Conservation (phyloP, 73 alveolate species). For the Symbiodinium natans region DNA sequence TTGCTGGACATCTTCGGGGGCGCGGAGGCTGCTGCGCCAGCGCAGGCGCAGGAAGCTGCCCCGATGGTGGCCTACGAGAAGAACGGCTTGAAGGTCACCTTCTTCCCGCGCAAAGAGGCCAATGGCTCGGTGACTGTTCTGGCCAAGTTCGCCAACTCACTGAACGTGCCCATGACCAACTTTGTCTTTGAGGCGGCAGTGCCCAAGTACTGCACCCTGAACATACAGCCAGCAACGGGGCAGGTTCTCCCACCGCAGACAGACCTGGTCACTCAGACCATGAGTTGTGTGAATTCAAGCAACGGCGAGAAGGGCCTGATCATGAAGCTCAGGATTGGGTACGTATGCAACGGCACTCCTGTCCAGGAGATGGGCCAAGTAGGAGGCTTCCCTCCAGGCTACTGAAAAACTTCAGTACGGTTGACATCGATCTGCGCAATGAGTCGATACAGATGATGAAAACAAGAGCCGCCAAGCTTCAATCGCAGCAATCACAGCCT, state of each 20-base stretch:
- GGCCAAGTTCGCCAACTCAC: conserved; percentile 60
- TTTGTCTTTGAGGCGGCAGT: conserved; percentile 78
- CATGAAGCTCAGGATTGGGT: conserved; percentile 84
- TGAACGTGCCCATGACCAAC: conserved; percentile 90
- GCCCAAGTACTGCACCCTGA: conserved; percentile 53
- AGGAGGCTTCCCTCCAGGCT: conserved; percentile 83
- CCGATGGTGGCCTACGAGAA: conserved; percentile 80
- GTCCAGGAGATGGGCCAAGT: conserved; percentile 93
- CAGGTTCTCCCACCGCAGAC: conserved; percentile 46
- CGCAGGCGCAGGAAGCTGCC: conserved; percentile 20
- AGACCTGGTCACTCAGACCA: conserved; percentile 55
- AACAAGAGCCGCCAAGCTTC: not conserved
- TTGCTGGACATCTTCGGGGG: conserved; percentile 19
- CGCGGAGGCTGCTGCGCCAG: not conserved
- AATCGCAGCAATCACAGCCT: no score
- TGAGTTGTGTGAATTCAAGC: conserved; percentile 54
- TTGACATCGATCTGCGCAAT: not conserved
- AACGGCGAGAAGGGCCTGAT: conserved; percentile 82
- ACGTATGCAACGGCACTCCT: conserved; percentile 54
- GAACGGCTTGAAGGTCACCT: conserved; percentile 65
- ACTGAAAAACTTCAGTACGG: conserved; percentile 1
- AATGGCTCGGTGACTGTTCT: conserved; percentile 29
- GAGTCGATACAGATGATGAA: not conserved
- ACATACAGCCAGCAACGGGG: conserved; percentile 63
- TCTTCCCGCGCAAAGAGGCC: conserved; percentile 34